Evolutionary conservation across 768 basidiomycete species (phyloP), one percentile per base, ranked within the genome.

Genomic region (Russula griseocarnosa): DNA sequence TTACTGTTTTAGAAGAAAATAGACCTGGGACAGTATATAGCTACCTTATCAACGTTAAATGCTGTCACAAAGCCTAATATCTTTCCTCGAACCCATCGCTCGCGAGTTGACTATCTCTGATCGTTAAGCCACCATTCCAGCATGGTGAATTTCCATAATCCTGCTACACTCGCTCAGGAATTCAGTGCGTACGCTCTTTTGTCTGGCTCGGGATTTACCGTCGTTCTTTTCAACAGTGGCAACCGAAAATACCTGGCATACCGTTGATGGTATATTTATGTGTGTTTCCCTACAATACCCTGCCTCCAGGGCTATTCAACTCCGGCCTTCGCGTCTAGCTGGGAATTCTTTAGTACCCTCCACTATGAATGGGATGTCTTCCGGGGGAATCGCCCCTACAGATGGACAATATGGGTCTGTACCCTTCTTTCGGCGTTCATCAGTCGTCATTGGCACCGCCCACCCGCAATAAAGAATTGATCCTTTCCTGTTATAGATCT

Each of bases 391-490:
- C 49, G 36, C 3, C 26, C 34, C 0, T 59, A 51, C 58, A 18
- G 47, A 10, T 40, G 58, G 58, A 28, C 58, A 5, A 59, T 59
- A 50, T 59, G 47, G 58, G 58, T 59, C 16, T 24, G 60, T 61
- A 30, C 5, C 34, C 28, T 54, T 28, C 24, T 24, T n/a, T 47
- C 11, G 5, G 11, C 6, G n/a, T 46, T 26, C 30, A 6, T 38
- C 22, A 14, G 16, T 18, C 16, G 38, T 40, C 38, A 18, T 6
- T 40, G 16, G 16, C n/a, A n/a, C n/a, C n/a, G n/a, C n/a, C n/a
- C n/a, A n/a, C n/a, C n/a, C n/a, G n/a, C n/a, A n/a, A 8, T 5
- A n/a, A n/a, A 13, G 24, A 32, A 36, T 14, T 55, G 0, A 60
- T 22, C 3, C 14, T 4, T 13, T 1, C 13, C 26, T 18, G 13